Evolutionary conservation across 345 rosid species (phyloP), one percentile per base, ranked within the genome.

Genomic region (Jatropha curcas): DNA sequence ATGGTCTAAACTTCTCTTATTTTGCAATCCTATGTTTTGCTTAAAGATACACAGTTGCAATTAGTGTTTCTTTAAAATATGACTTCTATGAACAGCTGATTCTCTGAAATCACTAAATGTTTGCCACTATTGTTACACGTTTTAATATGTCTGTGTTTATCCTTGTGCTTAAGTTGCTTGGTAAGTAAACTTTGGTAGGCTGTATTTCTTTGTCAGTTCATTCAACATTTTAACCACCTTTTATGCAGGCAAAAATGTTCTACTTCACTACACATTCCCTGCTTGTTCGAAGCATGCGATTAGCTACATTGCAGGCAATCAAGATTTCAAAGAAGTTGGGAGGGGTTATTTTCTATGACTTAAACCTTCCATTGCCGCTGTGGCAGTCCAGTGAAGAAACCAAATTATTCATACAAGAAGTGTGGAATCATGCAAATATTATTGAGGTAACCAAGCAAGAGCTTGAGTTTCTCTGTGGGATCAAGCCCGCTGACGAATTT

Each of bases 391-490:
- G 80, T 25, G 87, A 92, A 81, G 93, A 92, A 77, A 84, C 97
- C 74, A 94, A 83, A 79, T 56, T 65, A 62, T 82, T 89, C 76
- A 82, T 88, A 76, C 87, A 86, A 81, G 81, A 90, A 76, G 93
- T 77, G 16, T 94, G 96, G 97, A 79, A 81, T 80, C 85, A 86
- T 61, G 96, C 96, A 20, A 82, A 94, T 65, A 3, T 90, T 45
- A 83, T 88, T 31, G 98, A 92, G 85, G 82, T 92, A 57, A 92
- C 98, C 1, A 94, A 89, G 85, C 94, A 92, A 81, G 98, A 94
- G 67, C 88, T 94, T 43, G 98, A 92, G 79, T 94, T 92, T 80
- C 80, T 92, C 11, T 89, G 93, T 45, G 92, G 90, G 53, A 92
- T 94, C 33, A 65, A 84, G 67, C 81, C 97, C 25, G 59, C 69